Conservation (phyloP, 306 rosid species). For the Gastrolobium bilobum region DNA sequence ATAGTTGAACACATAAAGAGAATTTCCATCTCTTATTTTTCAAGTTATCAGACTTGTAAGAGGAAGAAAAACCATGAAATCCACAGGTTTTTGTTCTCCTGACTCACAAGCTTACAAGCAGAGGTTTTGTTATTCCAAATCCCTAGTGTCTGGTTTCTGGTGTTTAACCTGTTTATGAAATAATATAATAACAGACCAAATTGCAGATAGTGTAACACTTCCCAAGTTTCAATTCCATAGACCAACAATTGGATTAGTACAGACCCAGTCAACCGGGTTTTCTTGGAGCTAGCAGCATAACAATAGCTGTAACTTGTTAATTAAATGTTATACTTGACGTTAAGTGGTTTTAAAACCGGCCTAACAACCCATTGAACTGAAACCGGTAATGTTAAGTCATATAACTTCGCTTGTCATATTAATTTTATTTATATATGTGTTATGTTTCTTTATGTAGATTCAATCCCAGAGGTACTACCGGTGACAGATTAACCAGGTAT, state of each 20-base stretch:
- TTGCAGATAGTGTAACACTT: not conserved
- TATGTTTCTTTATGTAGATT: no score
- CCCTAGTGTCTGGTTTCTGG: constrained; percentile 17
- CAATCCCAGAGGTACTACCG: no score
- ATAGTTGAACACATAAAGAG: constrained; percentile 13
- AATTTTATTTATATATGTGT: no score
- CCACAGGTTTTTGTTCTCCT: constrained; percentile 20
- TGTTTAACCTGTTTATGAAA: not conserved
- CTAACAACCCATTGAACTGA: no score
- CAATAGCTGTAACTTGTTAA: no score
- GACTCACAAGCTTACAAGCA: constrained; percentile 17
- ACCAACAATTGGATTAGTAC: not conserved
- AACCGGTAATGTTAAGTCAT: no score
- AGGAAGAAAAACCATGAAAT: constrained; percentile 32
- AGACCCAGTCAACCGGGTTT: no score
- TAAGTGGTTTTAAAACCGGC: no score
- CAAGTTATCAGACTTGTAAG: not conserved
- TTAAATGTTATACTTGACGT: no score
- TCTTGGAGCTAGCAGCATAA: no score
- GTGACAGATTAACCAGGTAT: no score
- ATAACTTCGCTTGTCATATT: no score
- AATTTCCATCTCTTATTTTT: not conserved
- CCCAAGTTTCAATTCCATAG: not conserved
- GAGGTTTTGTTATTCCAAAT: constrained; percentile 23
- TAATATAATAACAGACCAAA: constrained; percentile 18